Percentiles rank a stretch among this genome's conserved stretches.
phyloP scores from a whole-genome alignment of 2,329 filamentous ascomycete genomes.

The Ceratocystis harringtonii region DNA sequence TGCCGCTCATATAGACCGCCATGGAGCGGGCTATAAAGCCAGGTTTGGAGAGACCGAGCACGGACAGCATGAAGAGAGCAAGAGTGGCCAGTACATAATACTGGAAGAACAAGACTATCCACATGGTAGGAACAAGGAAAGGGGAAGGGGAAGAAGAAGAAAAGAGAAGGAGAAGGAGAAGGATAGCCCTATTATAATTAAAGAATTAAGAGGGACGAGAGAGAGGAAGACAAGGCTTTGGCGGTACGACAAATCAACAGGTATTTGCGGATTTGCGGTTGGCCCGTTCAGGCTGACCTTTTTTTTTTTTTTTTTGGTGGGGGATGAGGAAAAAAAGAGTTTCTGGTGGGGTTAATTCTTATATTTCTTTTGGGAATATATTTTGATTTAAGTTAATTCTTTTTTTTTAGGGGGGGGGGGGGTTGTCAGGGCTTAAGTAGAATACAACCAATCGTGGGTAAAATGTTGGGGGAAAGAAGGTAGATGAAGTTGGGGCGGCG shows the following conservation, averaged over 20 bases:
- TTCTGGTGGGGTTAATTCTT: slow-evolving; percentile 2
- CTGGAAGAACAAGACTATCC: slow-evolving; percentile 26
- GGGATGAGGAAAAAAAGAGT: not conserved
- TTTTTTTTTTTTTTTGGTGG: not conserved
- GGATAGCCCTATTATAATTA: not conserved
- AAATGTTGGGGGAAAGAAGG: slow-evolving; percentile 8
- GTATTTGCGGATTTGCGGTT: not conserved
- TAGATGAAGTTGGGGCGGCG: not conserved
- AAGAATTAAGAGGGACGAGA: not conserved
- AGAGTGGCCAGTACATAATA: slow-evolving; percentile 38
- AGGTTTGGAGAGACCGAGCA: slow-evolving; percentile 37
- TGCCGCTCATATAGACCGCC: slow-evolving; percentile 47
- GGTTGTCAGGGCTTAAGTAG: slow-evolving; percentile 9
- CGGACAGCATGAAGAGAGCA: slow-evolving; percentile 47
- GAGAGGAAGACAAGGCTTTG: slow-evolving; percentile 4
- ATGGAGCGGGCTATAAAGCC: slow-evolving; percentile 56
- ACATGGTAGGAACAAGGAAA: slow-evolving; percentile 28
- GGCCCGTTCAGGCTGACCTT: not conserved
- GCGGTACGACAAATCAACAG: slow-evolving; percentile 5
- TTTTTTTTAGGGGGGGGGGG: not conserved
- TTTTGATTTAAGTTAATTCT: not conserved
- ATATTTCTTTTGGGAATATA: not conserved
- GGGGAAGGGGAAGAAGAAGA: slow-evolving; percentile 25
- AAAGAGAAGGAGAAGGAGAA: not conserved
- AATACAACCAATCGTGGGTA: not conserved